These are phyloP conservation scores for Ceratobasidium sp. DNA, from an alignment of 1,284 basidiomycete species.

Conservation along the genomic window DNA sequence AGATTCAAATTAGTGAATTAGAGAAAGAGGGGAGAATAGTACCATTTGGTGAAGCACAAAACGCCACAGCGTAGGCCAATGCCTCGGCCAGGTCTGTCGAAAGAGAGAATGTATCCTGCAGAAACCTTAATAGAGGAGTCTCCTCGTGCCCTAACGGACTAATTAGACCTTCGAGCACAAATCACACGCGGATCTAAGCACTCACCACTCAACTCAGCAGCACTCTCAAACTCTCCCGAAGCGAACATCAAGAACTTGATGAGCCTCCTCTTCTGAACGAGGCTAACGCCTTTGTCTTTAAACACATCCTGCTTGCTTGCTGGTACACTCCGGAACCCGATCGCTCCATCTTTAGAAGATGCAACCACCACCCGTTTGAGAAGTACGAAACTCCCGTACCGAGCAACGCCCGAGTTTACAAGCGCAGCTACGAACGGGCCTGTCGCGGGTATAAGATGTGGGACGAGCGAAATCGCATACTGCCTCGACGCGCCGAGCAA, in stretches of 20 bases:
- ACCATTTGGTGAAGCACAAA: conserved; percentile 68
- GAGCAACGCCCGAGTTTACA: conserved; percentile 85
- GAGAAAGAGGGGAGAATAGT: conserved; percentile 25
- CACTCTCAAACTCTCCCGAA: conserved; percentile 74
- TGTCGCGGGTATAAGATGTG: conserved; percentile 81
- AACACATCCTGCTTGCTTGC: conserved; percentile 95
- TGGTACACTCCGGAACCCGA: conserved; percentile 74
- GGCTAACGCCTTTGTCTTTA: conserved; percentile 78
- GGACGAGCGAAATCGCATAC: conserved; percentile 87
- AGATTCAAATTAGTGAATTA: conserved; percentile 30
- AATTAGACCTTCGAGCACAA: conserved; percentile 45
- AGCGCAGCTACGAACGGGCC: conserved; percentile 85
- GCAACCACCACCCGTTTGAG: conserved; percentile 81
- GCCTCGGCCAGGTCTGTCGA: conserved; percentile 66
- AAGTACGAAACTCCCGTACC: conserved; percentile 90
- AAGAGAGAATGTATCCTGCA: conserved; percentile 71
- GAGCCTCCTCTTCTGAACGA: conserved; percentile 88
- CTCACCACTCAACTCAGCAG: conserved; percentile 60
- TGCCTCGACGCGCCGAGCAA: conserved; percentile 70
- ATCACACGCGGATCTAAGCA: neutral
- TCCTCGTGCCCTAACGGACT: conserved; percentile 61
- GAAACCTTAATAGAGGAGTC: conserved; percentile 68
- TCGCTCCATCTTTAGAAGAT: conserved; percentile 49
- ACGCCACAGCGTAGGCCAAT: conserved; percentile 78
- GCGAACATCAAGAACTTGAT: conserved; percentile 94